phyloP scores from a whole-genome alignment of 108 stramenopile species.

The Cyclotella atomus region DNA sequence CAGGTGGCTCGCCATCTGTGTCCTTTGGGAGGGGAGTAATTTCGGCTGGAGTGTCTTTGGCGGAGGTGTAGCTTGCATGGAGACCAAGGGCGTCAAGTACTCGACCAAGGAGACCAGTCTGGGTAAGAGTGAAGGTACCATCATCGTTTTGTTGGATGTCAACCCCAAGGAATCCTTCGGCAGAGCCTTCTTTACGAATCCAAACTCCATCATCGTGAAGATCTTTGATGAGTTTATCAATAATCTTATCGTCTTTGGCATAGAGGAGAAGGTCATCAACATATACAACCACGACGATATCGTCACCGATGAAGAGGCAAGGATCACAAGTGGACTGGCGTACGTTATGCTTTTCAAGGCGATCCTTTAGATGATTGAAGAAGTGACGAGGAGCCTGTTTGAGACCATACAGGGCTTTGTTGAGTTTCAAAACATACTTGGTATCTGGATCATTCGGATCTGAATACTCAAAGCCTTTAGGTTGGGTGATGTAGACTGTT shows the following conservation, averaged over 20 bases:
- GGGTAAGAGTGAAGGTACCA: constrained; percentile 3
- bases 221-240: constrained; percentile 2
- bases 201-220: constrained; percentile 5
- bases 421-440: constrained; percentile 25
- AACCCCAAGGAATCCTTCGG: constrained; percentile 33
- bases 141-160: not conserved
- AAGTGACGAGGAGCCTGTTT: no score
- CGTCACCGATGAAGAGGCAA: constrained; percentile 40
- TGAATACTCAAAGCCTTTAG: constrained; percentile 31
- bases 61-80: not conserved
- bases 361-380: constrained; percentile 14
- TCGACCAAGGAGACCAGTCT: not conserved
- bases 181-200: constrained; percentile 14
- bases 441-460: not conserved
- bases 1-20: not conserved
- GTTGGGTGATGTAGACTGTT: constrained; percentile 44
- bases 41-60: not conserved
- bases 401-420: constrained; percentile 44
- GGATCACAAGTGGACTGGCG: constrained; percentile 40
- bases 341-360: constrained; percentile 13
- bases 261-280: constrained; percentile 48
- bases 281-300: no score
- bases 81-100: not conserved
- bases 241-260: not conserved
- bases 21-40: not conserved